These are phyloP conservation scores for Malassezia equina DNA, from an alignment of 1,284 basidiomycete genomes.

Conservation along the genomic window DNA sequence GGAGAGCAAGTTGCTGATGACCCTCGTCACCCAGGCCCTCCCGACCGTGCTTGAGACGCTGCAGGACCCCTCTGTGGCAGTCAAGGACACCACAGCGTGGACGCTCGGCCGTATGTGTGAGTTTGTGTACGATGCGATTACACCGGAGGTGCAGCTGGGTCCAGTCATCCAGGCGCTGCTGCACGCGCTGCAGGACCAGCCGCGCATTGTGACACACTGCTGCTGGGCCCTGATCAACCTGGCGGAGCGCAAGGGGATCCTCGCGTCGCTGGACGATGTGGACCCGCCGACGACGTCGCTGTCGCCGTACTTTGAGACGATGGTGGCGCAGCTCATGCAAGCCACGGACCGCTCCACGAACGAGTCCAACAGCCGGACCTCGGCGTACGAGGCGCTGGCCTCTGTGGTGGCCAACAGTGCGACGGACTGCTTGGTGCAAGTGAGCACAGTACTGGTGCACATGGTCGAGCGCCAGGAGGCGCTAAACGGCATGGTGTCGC, in stretches of 20 bases:
- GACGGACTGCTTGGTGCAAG: conserved; percentile 67
- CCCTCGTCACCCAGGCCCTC: conserved; percentile 86
- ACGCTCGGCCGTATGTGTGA: conserved; percentile 93
- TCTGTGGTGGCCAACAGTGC: conserved; percentile 74
- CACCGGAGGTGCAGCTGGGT: conserved; percentile 77
- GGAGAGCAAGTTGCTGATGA: conserved; percentile 71
- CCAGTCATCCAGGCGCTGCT: conserved; percentile 75
- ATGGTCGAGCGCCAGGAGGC: conserved; percentile 82
- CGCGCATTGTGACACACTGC: conserved; percentile 82
- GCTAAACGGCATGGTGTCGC: conserved; percentile 61
- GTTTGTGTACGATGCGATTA: conserved; percentile 72
- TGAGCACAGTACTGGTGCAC: conserved; percentile 70
- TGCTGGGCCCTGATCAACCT: conserved; percentile 96
- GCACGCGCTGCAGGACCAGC: conserved; percentile 66
- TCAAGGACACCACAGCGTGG: conserved; percentile 97
- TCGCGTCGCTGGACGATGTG: conserved; percentile 51
- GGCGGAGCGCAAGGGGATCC: conserved; percentile 36
- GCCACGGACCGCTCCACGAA: conserved; percentile 60
- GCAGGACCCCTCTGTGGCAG: conserved; percentile 69
- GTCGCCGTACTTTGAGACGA: conserved; percentile 76
- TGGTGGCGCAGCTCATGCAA: conserved; percentile 32
- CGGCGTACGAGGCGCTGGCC: conserved; percentile 90
- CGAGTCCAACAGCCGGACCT: conserved; percentile 84
- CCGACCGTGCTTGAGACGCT: conserved; percentile 93
- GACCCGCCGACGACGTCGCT: conserved; percentile 57